These are phyloP conservation scores for Graphiopsis chlorocephala DNA, from an alignment of 2,329 filamentous ascomycete species.

Conservation along the genomic window DNA sequence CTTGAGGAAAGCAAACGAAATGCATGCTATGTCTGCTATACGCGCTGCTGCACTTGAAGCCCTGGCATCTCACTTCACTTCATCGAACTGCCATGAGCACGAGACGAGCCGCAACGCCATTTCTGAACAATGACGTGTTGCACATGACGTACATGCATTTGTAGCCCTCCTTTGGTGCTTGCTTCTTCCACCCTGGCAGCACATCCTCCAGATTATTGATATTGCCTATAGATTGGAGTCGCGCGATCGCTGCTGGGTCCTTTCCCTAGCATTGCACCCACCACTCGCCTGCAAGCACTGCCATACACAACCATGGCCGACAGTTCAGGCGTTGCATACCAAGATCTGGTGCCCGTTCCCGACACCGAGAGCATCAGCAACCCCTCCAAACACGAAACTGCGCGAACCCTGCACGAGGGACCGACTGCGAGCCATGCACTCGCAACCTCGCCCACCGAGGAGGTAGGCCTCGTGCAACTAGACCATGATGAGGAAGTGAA, in stretches of 20 bases:
- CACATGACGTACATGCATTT: conserved; percentile 1
- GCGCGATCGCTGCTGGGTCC: neutral
- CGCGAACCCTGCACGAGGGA: conserved; percentile 38
- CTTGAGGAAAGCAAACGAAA: too few relatives aligned
- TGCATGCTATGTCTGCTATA: neutral
- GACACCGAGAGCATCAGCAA: conserved; percentile 31
- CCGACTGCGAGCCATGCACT: conserved; percentile 49
- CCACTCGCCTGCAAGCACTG: neutral
- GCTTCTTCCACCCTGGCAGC: conserved; percentile 9
- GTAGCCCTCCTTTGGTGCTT: neutral
- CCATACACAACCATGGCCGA: conserved; percentile 15
- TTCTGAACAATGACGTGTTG: conserved; percentile 2
- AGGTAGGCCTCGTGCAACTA: conserved; percentile 46
- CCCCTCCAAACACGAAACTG: conserved; percentile 30
- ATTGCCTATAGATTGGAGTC: neutral
- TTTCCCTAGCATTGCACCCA: neutral
- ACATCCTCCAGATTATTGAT: conserved; percentile 12
- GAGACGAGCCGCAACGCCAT: neutral
- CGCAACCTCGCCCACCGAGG: conserved; percentile 45
- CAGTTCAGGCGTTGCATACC: conserved; percentile 14
- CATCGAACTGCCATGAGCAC: neutral
- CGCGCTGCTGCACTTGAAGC: neutral
- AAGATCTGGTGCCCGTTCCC: conserved; percentile 36
- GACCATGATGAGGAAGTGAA: conserved; percentile 53
- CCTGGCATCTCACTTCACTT: neutral